A percentile compares a stretch with the other conserved stretches of the same genome.
These are phyloP conservation scores for Actinomortierella ambigua DNA, from an alignment of 371 early-diverging fungal species.

Conservation along the genomic window DNA sequence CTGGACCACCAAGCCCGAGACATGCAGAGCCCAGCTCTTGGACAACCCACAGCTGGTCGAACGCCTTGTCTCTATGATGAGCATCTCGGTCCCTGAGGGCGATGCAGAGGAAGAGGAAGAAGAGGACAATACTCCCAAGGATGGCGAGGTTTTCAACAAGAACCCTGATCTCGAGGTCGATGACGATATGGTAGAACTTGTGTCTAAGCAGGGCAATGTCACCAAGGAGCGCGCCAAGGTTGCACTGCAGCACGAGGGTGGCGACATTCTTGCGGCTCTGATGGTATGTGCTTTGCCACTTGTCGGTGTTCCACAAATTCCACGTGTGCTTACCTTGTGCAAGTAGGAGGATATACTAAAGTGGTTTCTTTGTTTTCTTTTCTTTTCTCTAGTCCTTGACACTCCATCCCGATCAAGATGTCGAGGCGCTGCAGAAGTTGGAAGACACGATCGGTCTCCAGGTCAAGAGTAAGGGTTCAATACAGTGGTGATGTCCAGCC, in stretches of 20 bases:
- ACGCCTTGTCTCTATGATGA: constrained; percentile 68
- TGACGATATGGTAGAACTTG: constrained; percentile 53
- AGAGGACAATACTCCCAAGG: constrained; percentile 26
- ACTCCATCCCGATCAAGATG: constrained; percentile 45
- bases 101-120: constrained; percentile 46
- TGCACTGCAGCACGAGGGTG: constrained; percentile 60
- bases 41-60: constrained; percentile 60
- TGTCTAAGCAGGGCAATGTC: constrained; percentile 67
- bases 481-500: no score
- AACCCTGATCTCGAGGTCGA: constrained; percentile 46
- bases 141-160: constrained; percentile 28
- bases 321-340: not conserved
- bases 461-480: constrained; percentile 38
- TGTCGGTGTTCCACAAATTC: not conserved
- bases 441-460: constrained; percentile 41
- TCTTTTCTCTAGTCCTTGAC: constrained; percentile 30
- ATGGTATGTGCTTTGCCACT: constrained; percentile 50
- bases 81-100: constrained; percentile 54
- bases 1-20: constrained; percentile 73
- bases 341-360: not conserved
- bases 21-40: constrained; percentile 56
- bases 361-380: constrained; percentile 1
- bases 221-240: constrained; percentile 56
- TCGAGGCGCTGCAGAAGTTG: constrained; percentile 27
- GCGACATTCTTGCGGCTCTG: constrained; percentile 71